These are phyloP conservation scores for Globisporangium cylindrosporum DNA, from an alignment of 352 stramenopile genomes.

Conservation along the genomic window DNA sequence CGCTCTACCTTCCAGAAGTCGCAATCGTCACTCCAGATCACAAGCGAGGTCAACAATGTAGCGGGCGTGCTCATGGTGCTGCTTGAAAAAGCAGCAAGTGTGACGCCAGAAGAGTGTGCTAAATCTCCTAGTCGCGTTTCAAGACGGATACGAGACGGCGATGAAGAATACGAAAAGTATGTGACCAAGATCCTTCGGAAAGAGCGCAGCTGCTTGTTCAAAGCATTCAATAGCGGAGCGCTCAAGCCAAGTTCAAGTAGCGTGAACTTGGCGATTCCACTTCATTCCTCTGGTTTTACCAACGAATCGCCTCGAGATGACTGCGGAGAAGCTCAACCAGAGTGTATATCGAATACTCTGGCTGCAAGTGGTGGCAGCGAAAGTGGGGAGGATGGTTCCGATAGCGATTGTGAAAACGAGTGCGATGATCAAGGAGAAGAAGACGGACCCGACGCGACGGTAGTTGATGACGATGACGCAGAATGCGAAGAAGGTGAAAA, in stretches of 20 bases:
- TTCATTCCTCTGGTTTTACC: neutral
- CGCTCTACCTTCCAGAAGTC: neutral
- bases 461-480: slow-evolving; percentile 11
- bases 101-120: neutral
- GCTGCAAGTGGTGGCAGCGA: neutral
- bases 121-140: neutral
- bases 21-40: neutral
- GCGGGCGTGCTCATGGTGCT: slow-evolving; percentile 18
- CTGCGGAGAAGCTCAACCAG: neutral
- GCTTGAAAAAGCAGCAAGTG: slow-evolving; percentile 24
- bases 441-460: slow-evolving; percentile 12
- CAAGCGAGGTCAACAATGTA: neutral
- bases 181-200: slow-evolving; percentile 25
- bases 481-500: slow-evolving; percentile 4
- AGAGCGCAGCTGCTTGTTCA: slow-evolving; percentile 33
- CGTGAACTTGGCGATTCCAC: neutral
- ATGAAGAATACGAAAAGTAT: slow-evolving; percentile 37
- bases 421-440: slow-evolving; percentile 1
- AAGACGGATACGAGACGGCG: slow-evolving; percentile 18
- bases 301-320: neutral
- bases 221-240: slow-evolving; percentile 12
- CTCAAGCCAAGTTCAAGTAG: slow-evolving; percentile 5
- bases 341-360: neutral
- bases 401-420: slow-evolving; percentile 5
- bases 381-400: neutral